A percentile compares a stretch with the other conserved stretches of the same genome.
Evolutionary conservation across 2,329 filamentous ascomycete genomes (phyloP).

Genomic region (Nannizziopsis arthrosporioides): DNA sequence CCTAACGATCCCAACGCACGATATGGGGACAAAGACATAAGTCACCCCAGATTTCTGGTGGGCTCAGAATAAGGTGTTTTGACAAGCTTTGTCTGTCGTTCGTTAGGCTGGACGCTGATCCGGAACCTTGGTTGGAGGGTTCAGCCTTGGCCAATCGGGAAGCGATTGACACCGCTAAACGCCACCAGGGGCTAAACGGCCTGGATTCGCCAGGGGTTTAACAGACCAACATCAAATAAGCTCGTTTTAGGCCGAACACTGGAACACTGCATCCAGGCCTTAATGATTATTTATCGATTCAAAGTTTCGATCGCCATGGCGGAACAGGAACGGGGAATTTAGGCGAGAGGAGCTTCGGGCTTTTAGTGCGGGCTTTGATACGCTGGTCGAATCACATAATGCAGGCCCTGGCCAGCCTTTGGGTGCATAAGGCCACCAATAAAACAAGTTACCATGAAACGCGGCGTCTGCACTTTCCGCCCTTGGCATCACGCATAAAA

Average conservation of each 20-base stretch:
- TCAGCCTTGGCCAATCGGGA: conserved; percentile 1
- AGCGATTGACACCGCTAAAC: conserved; percentile 4
- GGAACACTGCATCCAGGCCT: too few species aligned
- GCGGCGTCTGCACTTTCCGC: background rate
- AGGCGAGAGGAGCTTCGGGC: conserved; percentile 6
- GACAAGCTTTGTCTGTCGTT: conserved; percentile 1
- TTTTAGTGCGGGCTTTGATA: conserved; percentile 3
- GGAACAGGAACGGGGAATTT: conserved; percentile 11
- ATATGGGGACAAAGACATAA: background rate
- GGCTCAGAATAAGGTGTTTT: background rate
- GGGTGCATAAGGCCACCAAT: conserved; percentile 10
- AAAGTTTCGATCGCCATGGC: background rate
- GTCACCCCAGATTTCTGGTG: background rate
- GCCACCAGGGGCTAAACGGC: background rate
- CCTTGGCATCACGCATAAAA: conserved; percentile 5
- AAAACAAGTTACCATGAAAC: background rate
- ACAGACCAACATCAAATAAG: background rate
- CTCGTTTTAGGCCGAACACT: background rate
- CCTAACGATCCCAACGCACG: background rate
- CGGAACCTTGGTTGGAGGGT: background rate
- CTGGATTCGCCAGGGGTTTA: background rate
- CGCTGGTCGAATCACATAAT: conserved; percentile 8
- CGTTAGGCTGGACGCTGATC: background rate
- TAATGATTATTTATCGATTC: background rate
- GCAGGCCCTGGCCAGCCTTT: conserved; percentile 4